These are phyloP conservation scores for Trichoderma polysporum DNA, from an alignment of 2,329 filamentous ascomycete genomes.

Conservation along the genomic window DNA sequence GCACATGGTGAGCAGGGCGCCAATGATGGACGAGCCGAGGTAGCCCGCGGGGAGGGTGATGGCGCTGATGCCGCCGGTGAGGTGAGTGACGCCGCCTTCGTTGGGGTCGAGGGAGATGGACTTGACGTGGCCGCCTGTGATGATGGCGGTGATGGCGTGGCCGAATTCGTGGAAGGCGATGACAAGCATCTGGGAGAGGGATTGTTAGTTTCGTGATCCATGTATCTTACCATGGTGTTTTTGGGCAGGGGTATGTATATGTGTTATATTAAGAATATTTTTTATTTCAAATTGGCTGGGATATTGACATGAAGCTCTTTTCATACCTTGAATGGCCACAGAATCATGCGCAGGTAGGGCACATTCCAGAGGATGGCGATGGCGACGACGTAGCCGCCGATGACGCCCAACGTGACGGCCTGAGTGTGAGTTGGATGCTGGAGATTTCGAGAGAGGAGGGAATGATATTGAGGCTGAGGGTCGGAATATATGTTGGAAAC, in stretches of 20 bases:
- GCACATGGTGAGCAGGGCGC: conserved; percentile 74
- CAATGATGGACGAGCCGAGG: conserved; percentile 73
- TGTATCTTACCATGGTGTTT: neutral
- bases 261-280: neutral
- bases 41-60: conserved; percentile 77
- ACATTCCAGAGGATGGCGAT: conserved; percentile 80
- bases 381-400: conserved; percentile 67
- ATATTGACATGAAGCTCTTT: neutral
- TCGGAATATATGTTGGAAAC: neutral
- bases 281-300: neutral
- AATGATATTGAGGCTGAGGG: neutral
- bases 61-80: conserved; percentile 68
- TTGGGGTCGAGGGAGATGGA: conserved; percentile 74
- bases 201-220: neutral
- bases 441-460: conserved; percentile 48
- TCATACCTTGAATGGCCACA: conserved; percentile 78
- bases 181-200: conserved; percentile 68
- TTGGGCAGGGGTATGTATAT: neutral
- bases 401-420: conserved; percentile 67
- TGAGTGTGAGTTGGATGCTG: conserved; percentile 65
- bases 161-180: conserved; percentile 82
- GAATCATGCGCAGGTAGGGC: conserved; percentile 69
- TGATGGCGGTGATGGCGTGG: conserved; percentile 70
- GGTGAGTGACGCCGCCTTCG: conserved; percentile 76
- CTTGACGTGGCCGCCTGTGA: conserved; percentile 71